Base-by-base conservation (phyloP, 2,329 filamentous ascomycete genomes). In the Arachnomyces sp. region DNA sequence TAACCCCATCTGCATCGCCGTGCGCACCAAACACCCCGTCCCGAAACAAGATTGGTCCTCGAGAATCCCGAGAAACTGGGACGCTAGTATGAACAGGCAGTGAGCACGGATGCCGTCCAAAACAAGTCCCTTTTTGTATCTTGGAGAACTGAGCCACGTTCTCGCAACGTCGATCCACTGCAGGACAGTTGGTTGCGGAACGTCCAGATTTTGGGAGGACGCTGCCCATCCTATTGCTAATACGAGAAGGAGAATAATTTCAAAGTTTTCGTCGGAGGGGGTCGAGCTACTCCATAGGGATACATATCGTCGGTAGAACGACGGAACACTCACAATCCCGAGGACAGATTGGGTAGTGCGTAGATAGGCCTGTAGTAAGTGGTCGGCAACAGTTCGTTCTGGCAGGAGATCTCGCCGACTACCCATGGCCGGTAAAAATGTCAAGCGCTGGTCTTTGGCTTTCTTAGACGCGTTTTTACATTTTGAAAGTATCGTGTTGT, bases 251-350 rank as follows among this genome's bases (percentile, higher is more conserved):
- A 66, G 44, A 31, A 61, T 61, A 2, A 61, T 65, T 1, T 77
- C 43, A 35, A 80, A 80, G 4, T 59, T 55, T 12, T 60, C 51
- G 20, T 63, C 68, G 2, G 64, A 59, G 0, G 58, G 56, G 13
- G 55, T 48, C 0, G 66, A 64, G 11, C 65, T 62, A 0, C 55
- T 58, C 76, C 77, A 81, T 8, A 74, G 54, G 0, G 65, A 61
- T 15, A 74, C 68, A 47, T 79, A 81, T 25, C 77, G 71, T 8
- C 61, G 61, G 32, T 65, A 60, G 45, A 82, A 81, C 0, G 69
- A 71, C 0, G 77, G 76, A 1, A 74, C 53, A 51, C 82, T 72
- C 7, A 82, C 42, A 15, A 82, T 66, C 2, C 78, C 68, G 45
- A 74, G 68, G 11, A 73, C 69, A 1, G 72, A 70, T 49, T 81